These are phyloP conservation scores for Carnegiea gigantea DNA, from an alignment of 179 eudicot species.

Conservation along the genomic window DNA sequence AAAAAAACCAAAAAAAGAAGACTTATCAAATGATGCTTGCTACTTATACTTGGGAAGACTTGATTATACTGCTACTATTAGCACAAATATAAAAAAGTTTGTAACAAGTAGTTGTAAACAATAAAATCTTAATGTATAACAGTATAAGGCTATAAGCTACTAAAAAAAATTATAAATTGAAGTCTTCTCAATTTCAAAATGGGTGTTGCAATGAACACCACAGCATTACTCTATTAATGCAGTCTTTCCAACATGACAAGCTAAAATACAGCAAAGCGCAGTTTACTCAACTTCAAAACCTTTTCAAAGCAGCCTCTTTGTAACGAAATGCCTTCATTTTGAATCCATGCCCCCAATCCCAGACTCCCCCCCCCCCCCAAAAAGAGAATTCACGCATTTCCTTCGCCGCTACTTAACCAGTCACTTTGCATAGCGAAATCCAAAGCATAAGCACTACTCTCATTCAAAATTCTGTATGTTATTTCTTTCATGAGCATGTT, in stretches of 20 bases:
- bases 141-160: background rate
- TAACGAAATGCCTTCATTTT: background rate
- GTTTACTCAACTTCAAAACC: background rate
- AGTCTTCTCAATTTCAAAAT: background rate
- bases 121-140: too few relatives aligned
- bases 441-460: background rate
- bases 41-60: too few relatives aligned
- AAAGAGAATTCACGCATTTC: background rate
- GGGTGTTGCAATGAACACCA: background rate
- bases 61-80: too few relatives aligned
- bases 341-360: background rate
- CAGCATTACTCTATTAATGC: background rate
- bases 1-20: too few relatives aligned
- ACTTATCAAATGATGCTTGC: too few relatives aligned
- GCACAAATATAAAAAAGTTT: too few relatives aligned
- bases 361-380: background rate
- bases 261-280: background rate
- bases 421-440: background rate
- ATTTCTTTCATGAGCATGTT: too few relatives aligned
- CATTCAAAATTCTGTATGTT: too few relatives aligned
- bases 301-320: too few relatives aligned
- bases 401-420: background rate
- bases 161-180: too few relatives aligned
- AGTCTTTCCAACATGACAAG: background rate
- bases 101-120: background rate